phyloP scores from a whole-genome alignment of 1,284 basidiomycete genomes.

The Phlebopus sp. region DNA sequence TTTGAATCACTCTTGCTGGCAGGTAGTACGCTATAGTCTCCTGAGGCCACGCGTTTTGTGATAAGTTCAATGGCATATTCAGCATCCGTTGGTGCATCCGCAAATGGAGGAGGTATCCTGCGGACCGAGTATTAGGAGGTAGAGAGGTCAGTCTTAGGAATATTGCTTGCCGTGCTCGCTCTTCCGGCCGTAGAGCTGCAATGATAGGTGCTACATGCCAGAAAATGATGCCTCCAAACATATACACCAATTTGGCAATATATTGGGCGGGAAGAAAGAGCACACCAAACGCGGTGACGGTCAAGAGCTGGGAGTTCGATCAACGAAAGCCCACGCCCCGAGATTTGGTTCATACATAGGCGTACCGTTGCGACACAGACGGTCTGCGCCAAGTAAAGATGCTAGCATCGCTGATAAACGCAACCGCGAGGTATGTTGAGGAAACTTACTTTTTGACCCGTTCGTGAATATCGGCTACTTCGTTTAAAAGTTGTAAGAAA shows the following conservation, averaged over 20 bases:
- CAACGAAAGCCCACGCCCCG: neutral
- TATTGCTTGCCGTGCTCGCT: slow-evolving; percentile 43
- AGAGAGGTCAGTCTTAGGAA: neutral
- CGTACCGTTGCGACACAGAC: slow-evolving; percentile 46
- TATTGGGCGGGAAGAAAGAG: slow-evolving; percentile 48
- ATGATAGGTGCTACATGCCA: slow-evolving; percentile 66
- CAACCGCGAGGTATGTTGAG: neutral
- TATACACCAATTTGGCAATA: slow-evolving; percentile 46
- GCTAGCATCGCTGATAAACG: slow-evolving; percentile 33
- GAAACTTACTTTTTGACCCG: slow-evolving; percentile 59
- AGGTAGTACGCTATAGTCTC: slow-evolving; percentile 42
- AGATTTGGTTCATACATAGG: slow-evolving; percentile 36
- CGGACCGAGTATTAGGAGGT: slow-evolving; percentile 6
- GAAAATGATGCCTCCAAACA: slow-evolving; percentile 48
- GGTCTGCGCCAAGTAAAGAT: slow-evolving; percentile 64
- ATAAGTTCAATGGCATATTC: slow-evolving; percentile 70
- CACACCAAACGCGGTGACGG: slow-evolving; percentile 38
- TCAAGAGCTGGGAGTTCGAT: slow-evolving; percentile 25
- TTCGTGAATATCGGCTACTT: slow-evolving; percentile 62
- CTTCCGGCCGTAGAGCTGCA: slow-evolving; percentile 45
- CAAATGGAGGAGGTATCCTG: slow-evolving; percentile 48
- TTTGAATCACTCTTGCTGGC: slow-evolving; percentile 10
- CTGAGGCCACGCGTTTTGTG: slow-evolving; percentile 53
- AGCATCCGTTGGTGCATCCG: slow-evolving; percentile 58
- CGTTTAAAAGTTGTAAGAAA: slow-evolving; percentile 41